Evolutionary conservation across 2,329 filamentous ascomycete species (phyloP).

Genomic region (Clonostachys rosea): DNA sequence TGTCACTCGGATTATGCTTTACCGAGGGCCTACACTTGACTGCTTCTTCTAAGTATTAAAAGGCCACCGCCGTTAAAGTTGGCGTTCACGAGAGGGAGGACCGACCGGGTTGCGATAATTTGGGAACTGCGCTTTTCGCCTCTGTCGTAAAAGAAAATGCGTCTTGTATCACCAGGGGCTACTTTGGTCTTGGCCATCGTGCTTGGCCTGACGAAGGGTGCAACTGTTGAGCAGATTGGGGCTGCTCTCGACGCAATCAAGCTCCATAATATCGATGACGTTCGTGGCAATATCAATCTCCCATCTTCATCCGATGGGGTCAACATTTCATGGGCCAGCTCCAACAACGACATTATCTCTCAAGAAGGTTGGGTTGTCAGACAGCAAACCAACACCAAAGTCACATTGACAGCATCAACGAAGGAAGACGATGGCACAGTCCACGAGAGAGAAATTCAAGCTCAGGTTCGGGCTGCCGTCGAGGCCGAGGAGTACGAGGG

Average conservation of each 20-base stretch:
- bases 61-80: too few species aligned
- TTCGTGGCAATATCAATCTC: constrained; percentile 30
- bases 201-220: background rate
- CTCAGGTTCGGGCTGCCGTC: constrained; percentile 23
- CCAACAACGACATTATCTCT: constrained; percentile 22
- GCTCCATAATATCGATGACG: constrained; percentile 25
- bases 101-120: too few species aligned
- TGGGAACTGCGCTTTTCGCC: too few species aligned
- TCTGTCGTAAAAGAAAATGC: too few species aligned
- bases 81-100: too few species aligned
- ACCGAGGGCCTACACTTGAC: too few species aligned
- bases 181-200: background rate
- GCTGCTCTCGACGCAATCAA: constrained; percentile 8
- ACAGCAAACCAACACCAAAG: constrained; percentile 13
- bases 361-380: constrained; percentile 26
- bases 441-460: constrained; percentile 20
- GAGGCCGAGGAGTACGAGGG: constrained; percentile 28
- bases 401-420: constrained; percentile 28
- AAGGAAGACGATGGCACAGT: constrained; percentile 8
- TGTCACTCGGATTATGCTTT: too few species aligned
- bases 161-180: too few species aligned
- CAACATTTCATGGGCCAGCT: constrained; percentile 27
- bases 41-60: too few species aligned
- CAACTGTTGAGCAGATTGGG: background rate
- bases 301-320: constrained; percentile 19